Evolutionary conservation across 1,284 basidiomycete species (phyloP), one percentile per base, ranked within the genome.

Genomic region (Megacollybia platyphylla): DNA sequence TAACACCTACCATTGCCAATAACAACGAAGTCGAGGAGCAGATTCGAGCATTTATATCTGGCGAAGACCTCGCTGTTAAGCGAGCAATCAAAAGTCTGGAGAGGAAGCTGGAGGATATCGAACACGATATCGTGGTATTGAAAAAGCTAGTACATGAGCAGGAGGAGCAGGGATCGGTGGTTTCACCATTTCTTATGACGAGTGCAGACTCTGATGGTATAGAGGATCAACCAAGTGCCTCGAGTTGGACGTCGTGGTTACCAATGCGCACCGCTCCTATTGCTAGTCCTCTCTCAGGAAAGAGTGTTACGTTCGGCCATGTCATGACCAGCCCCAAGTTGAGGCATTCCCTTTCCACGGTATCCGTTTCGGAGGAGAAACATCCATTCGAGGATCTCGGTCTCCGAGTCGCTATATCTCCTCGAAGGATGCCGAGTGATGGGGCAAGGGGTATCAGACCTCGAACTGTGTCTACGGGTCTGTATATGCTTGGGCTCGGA

Each of bases 71-170:
- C n/a, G 56, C 58, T 0, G 69, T 78, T 3, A 54, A 56, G 15
- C 72, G 70, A 40, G 70, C 76, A 0, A 57, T 62, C 42, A 63
- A 65, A 13, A 66, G 56, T 35, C 77, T 87, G 52, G 56, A 59
- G 44, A 63, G 62, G 36, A 85, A 87, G 55, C 59, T 89, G 30
- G 77, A 71, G 29, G 84, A 91, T 52, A 68, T 90, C n/a, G 71
- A 88, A 51, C 77, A 86, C 49, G 87, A 91, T 57, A 75, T 91
- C 37, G 78, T 79, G 0, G 65, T 64, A 7, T 58, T 87, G 44
- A 85, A 86, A 55, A 63, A 63, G 5, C 67, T 66, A 0, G 52
- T 79, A 27, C 68, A 83, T 50, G 73, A 73, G 38, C 59, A 58
- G 2, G 54, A 55, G 13, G 30, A 51, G 18, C 37, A 41, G 20